A percentile compares a stretch with the other conserved stretches of the same genome.
Conservation (phyloP, 305 asterid genomes). For the Fraxinus dipetala region DNA sequence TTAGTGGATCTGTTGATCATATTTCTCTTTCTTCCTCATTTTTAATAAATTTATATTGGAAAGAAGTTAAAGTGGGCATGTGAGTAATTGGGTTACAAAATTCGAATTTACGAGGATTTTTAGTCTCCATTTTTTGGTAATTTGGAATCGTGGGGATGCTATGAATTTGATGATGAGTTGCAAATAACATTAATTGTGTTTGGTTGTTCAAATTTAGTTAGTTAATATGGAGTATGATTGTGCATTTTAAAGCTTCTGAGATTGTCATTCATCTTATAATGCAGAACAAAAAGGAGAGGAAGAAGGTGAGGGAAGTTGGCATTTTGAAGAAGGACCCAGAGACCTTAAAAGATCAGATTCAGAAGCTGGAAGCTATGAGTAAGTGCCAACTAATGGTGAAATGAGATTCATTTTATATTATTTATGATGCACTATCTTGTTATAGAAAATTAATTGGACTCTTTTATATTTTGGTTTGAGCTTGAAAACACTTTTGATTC, state of each 20-base stretch:
- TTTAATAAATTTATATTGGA: background rate
- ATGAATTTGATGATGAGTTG: background rate
- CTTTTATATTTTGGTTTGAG: slow-evolving; percentile 3
- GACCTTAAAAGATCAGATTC: slow-evolving; percentile 68
- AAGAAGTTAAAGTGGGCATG: background rate
- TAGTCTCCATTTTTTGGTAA: background rate
- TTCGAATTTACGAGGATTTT: background rate
- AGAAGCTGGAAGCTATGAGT: slow-evolving; percentile 85
- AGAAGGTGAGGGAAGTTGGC: slow-evolving; percentile 95
- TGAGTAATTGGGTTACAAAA: background rate
- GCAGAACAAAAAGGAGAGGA: slow-evolving; percentile 91
- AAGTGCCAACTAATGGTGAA: slow-evolving; percentile 28
- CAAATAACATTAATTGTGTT: background rate
- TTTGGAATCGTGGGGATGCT: background rate
- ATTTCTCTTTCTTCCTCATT: background rate
- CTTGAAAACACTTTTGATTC: background rate
- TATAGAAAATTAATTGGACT: slow-evolving; percentile 1
- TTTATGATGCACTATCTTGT: background rate
- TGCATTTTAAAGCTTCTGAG: slow-evolving; percentile 14
- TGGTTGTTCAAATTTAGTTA: background rate
- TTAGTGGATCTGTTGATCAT: background rate
- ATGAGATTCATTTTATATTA: background rate
- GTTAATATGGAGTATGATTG: slow-evolving; percentile 9
- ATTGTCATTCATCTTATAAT: slow-evolving; percentile 16
- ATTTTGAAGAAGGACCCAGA: slow-evolving; percentile 93